Conservation (phyloP, 31 red algal genomes). For the Pterothamnion heteromorphum region DNA sequence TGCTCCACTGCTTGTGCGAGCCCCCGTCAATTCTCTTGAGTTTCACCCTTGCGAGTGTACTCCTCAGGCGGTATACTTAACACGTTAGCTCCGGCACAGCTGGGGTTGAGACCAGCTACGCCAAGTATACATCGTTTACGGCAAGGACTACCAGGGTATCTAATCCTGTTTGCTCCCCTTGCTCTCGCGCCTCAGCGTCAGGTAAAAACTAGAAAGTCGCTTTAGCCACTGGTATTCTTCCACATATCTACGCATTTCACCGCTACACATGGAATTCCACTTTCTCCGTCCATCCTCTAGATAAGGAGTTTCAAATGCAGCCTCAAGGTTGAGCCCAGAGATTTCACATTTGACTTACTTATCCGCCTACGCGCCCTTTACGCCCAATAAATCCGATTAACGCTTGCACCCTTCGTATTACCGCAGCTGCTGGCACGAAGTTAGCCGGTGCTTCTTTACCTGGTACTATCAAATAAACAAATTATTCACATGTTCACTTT, state of each 20-base stretch:
- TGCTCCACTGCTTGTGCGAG: background rate
- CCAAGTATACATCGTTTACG: background rate
- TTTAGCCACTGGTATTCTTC: background rate
- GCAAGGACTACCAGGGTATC: constrained; percentile 19
- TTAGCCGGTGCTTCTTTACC: constrained; percentile 21
- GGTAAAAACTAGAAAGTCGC: constrained; percentile 14
- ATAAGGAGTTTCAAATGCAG: constrained; percentile 1
- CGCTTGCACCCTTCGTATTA: constrained; percentile 37
- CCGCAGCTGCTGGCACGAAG: constrained; percentile 44
- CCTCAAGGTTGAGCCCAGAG: background rate
- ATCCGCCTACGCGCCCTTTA: constrained; percentile 30
- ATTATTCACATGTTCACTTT: background rate
- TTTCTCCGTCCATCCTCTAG: constrained; percentile 4
- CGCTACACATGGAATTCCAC: background rate
- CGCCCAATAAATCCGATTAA: constrained; percentile 26
- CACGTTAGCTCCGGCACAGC: background rate
- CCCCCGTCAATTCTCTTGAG: background rate
- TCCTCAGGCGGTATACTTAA: background rate
- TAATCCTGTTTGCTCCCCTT: constrained; percentile 21
- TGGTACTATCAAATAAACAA: background rate
- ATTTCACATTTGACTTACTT: constrained; percentile 8
- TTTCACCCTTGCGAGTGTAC: background rate
- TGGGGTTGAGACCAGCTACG: background rate
- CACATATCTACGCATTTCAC: constrained; percentile 13
- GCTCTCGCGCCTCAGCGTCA: constrained; percentile 18